Base-by-base conservation (phyloP, 192 early-diverging fungal genomes). In the Powellomyces hirtus region DNA sequence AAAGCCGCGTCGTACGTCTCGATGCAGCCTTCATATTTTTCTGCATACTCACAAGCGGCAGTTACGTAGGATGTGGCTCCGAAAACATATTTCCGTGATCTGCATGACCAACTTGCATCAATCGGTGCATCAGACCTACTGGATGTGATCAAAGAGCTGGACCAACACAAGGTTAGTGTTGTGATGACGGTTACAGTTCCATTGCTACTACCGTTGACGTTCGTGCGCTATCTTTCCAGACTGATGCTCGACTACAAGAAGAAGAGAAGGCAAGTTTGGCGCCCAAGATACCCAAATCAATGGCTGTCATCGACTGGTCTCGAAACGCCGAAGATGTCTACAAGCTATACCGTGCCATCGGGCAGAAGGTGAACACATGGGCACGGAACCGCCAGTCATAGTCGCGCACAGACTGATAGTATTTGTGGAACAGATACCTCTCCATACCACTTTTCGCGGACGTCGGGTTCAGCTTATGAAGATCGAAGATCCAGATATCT, bases 291-390 rank as follows among this genome's bases (percentile, higher is more conserved):
- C 68, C 71, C 11, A 86, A 84, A 37, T 74, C 78, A 6, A 79
- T 84, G 61, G 74, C 84, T 18, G 64, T 79, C 16, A 75, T 92
- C 7, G 62, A 85, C 34, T 95, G 89, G 87, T 52, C 70, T 5
- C 40, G 38, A 1, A 70, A 81, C 0, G 86, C 85, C 0, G 76
- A 84, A 34, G 53, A 88, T 1, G 81, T 92, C 7, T 86, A 86
- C 49, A 73, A 83, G 59, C 68, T 89, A 44, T 76, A 91, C 64
- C 79, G 90, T 27, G 91, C 93, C 5, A 86, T 92, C 68, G 89
- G 88, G 31, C 75, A 85, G 40, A 89, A 87, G 77, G 91, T 72
- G 22, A 57, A 45, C 30, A 49, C 5, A 49, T 24, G 26, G 10
- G 8, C 40, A 42, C 18, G 40, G 10, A 42, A 42, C 10, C 18